Conservation (phyloP, 1,284 basidiomycete species). For the Boletellus sp. region DNA sequence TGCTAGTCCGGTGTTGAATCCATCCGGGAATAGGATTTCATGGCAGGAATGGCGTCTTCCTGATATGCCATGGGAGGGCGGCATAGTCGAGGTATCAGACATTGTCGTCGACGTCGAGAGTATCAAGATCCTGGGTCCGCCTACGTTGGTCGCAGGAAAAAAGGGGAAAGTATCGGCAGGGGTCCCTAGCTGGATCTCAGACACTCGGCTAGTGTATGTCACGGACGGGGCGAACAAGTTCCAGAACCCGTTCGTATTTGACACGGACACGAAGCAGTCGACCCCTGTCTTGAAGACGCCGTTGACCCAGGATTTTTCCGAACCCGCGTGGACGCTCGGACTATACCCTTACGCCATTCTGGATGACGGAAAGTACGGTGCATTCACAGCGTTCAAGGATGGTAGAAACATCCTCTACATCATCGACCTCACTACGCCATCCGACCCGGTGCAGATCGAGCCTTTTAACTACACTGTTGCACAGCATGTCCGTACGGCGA, state of each 20-base stretch:
- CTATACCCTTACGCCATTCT: slow-evolving; percentile 48
- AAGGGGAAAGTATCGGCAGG: slow-evolving; percentile 41
- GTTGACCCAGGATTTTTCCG: slow-evolving; percentile 50
- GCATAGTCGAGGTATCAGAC: slow-evolving; percentile 50
- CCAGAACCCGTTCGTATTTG: slow-evolving; percentile 62
- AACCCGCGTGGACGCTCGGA: slow-evolving; percentile 53
- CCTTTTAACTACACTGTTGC: slow-evolving; percentile 47
- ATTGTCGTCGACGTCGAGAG: not conserved
- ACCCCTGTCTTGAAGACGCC: slow-evolving; percentile 41
- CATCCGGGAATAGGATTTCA: slow-evolving; percentile 59
- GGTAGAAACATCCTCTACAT: slow-evolving; percentile 49
- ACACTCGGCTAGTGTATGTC: slow-evolving; percentile 57
- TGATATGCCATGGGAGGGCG: slow-evolving; percentile 80
- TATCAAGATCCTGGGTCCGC: not conserved
- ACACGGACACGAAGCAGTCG: slow-evolving; percentile 25
- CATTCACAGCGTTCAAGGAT: slow-evolving; percentile 45
- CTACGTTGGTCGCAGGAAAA: slow-evolving; percentile 40
- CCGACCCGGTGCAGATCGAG: slow-evolving; percentile 18
- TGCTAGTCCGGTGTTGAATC: slow-evolving; percentile 52
- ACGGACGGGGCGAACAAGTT: slow-evolving; percentile 61
- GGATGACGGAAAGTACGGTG: slow-evolving; percentile 34
- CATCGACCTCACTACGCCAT: slow-evolving; percentile 38
- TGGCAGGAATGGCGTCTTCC: slow-evolving; percentile 75
- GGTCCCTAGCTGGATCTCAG: slow-evolving; percentile 57
- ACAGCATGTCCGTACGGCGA: slow-evolving; percentile 39